phyloP scores from a whole-genome alignment of 2,329 filamentous ascomycete species.

The Chalaropsis ovoidea region DNA sequence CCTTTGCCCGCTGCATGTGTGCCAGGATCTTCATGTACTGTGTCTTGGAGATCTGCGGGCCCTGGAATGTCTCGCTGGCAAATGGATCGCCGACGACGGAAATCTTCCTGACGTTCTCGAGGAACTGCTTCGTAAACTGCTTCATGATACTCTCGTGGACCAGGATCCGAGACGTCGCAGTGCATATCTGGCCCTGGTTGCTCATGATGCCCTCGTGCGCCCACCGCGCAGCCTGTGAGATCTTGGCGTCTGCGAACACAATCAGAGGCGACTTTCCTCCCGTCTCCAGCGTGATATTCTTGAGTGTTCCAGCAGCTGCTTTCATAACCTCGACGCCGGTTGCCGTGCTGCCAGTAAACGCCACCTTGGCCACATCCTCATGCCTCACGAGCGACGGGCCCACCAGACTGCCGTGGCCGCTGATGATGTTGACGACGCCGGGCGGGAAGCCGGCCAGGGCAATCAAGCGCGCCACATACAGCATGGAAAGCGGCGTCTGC shows the following conservation, averaged over 20 bases:
- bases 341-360: conserved; percentile 60
- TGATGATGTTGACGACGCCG: conserved; percentile 62
- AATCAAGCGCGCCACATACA: conserved; percentile 53
- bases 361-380: conserved; percentile 56
- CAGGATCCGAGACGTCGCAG: conserved; percentile 48
- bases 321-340: conserved; percentile 63
- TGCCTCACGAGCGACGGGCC: conserved; percentile 56
- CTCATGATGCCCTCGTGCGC: conserved; percentile 38
- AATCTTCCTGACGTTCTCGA: conserved; percentile 43
- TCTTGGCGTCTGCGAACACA: conserved; percentile 50
- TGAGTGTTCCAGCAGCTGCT: conserved; percentile 49
- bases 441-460: conserved; percentile 62
- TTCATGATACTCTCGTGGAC: conserved; percentile 50
- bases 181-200: conserved; percentile 52
- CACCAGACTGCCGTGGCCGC: conserved; percentile 53
- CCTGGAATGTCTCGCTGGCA: conserved; percentile 53
- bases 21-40: conserved; percentile 56
- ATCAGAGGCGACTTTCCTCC: conserved; percentile 52
- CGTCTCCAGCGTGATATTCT: conserved; percentile 50
- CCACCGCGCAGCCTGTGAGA: conserved; percentile 53
- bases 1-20: conserved; percentile 55
- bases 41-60: conserved; percentile 54
- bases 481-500: conserved; percentile 50
- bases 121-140: conserved; percentile 53
- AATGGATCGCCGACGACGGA: conserved; percentile 57